These are phyloP conservation scores for Coemansia sp. DNA, from an alignment of 192 early-diverging fungal genomes.

Conservation along the genomic window DNA sequence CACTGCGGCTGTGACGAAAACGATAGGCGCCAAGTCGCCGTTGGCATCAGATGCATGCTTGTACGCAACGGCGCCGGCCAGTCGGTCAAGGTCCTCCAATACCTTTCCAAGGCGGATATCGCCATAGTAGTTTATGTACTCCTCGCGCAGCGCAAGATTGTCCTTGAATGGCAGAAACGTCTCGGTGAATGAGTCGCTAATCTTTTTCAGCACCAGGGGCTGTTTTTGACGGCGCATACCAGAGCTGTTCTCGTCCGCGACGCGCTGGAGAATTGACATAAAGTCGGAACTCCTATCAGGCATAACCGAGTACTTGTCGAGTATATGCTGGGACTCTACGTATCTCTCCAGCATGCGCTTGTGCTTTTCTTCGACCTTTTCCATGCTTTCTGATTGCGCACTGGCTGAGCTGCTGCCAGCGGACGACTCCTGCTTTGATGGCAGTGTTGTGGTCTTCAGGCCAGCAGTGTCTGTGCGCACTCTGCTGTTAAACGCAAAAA, in stretches of 20 bases:
- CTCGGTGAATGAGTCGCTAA: constrained; percentile 75
- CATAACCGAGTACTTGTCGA: constrained; percentile 54
- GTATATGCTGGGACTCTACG: constrained; percentile 44
- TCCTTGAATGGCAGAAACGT: constrained; percentile 76
- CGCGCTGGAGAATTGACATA: constrained; percentile 48
- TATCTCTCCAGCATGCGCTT: constrained; percentile 48
- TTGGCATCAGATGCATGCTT: constrained; percentile 66
- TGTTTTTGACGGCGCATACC: constrained; percentile 30
- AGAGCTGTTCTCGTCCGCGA: constrained; percentile 37
- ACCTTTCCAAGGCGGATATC: constrained; percentile 79
- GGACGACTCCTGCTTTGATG: constrained; percentile 10
- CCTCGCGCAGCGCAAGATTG: constrained; percentile 69
- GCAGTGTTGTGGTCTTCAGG: constrained; percentile 17
- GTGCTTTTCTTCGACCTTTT: constrained; percentile 43
- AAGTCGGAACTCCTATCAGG: constrained; percentile 50
- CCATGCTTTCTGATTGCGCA: constrained; percentile 16
- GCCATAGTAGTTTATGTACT: constrained; percentile 79
- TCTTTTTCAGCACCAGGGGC: constrained; percentile 59
- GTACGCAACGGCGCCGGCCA: constrained; percentile 80
- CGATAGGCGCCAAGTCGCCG: constrained; percentile 58
- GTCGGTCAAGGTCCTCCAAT: constrained; percentile 81
- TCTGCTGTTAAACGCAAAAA: neutral
- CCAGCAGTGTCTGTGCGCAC: neutral
- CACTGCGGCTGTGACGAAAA: constrained; percentile 85
- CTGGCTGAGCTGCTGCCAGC: constrained; percentile 4